Evolutionary conservation across 768 basidiomycete species (phyloP), one percentile per base, ranked within the genome.

Genomic region (Amanita muscaria): DNA sequence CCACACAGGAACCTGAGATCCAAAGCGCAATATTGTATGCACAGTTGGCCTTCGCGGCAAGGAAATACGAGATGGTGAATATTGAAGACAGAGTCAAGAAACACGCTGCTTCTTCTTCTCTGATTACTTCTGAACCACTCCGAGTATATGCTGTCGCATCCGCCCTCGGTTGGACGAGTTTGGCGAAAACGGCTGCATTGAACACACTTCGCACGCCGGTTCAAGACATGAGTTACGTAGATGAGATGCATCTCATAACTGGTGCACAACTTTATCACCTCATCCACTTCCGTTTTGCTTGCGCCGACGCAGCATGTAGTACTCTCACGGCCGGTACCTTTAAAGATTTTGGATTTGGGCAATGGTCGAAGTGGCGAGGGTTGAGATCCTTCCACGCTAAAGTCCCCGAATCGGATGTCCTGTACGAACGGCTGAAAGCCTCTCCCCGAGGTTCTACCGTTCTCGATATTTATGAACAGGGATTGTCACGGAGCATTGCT

Each of bases 71-170:
- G 18, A 47, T 47, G 30, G 25, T 23, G 4, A 23, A 12, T 22
- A 15, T 41, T 15, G 46, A 34, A 25, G n/a, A 30, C 16, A 41
- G 25, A 22, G 16, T 47, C 16, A 16, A 22, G 16, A 47, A 35
- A 35, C 31, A 10, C 10, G 21, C 25, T 12, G 15, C 15, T 15
- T 11, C 31, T 7, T 38, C 37, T 12, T 9, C 30, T 10, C 24
- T 47, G 23, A 23, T 34, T n/a, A 18, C 2, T 11, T 35, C 22
- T 10, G 39, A 47, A 27, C 46, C 46, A 8, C 46, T 47, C 16
- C 40, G 46, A 14, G 29, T 37, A 29, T 47, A 34, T 21, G 38
- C 18, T 3, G 30, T 47, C 12, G 29, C 40, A 8, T 21, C n/a
- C 0, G 11, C 11, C 16, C 19, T 42, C 16, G 34, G 33, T 29